Conservation (phyloP, 1,284 basidiomycete genomes). For the Fomitopsis betulina region DNA sequence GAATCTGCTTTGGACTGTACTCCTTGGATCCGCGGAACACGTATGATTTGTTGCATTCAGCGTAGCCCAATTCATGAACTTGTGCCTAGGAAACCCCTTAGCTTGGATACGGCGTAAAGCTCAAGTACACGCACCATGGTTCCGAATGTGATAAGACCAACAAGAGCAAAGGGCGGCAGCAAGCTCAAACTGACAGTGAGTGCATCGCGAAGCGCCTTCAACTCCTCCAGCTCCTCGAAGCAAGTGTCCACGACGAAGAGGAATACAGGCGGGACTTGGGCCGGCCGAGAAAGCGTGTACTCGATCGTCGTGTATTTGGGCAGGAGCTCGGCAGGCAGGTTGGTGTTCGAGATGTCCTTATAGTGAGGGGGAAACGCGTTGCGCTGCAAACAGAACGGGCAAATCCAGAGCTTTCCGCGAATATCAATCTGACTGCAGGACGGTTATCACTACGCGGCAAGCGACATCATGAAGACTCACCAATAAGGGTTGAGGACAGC, state of each 20-base stretch:
- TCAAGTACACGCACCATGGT: conserved; percentile 72
- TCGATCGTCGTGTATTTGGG: conserved; percentile 99
- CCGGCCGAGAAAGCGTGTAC: conserved; percentile 91
- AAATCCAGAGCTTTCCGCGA: conserved; percentile 98
- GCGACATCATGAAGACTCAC: conserved; percentile 33
- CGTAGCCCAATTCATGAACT: conserved; percentile 98
- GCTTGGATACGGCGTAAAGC: neutral
- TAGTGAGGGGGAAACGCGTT: conserved; percentile 99
- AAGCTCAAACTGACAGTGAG: conserved; percentile 91
- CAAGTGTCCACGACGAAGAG: conserved; percentile 98
- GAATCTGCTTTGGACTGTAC: conserved; percentile 94
- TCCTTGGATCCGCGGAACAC: conserved; percentile 99
- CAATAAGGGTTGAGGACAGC: conserved; percentile 98
- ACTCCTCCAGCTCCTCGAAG: conserved; percentile 87
- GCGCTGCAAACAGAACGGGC: conserved; percentile 95
- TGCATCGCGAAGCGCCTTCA: conserved; percentile 92
- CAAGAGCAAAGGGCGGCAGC: conserved; percentile 90
- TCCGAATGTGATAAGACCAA: conserved; percentile 94
- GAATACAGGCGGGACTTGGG: conserved; percentile 93
- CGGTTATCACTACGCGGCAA: neutral
- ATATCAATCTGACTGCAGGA: conserved; percentile 90
- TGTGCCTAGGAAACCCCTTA: conserved; percentile 61
- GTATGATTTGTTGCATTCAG: conserved; percentile 96
- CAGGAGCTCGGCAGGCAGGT: conserved; percentile 91
- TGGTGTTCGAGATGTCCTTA: conserved; percentile 97